Percentiles rank a stretch among this genome's conserved stretches.
phyloP scores from a whole-genome alignment of 139 green algal genomes.

The Ostreobium quekettii region DNA sequence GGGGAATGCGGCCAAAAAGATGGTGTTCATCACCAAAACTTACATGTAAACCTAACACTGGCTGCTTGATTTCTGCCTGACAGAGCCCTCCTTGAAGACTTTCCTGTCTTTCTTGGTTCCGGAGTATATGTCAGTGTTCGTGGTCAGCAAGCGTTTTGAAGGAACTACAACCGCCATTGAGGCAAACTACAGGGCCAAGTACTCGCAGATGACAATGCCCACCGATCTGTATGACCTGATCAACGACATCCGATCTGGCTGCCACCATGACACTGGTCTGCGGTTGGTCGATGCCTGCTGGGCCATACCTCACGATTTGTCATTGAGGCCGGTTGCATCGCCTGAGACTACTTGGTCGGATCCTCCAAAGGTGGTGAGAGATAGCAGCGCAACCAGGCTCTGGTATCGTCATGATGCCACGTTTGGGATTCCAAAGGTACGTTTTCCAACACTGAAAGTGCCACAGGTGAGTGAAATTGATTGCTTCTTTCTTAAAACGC shows the following conservation, averaged over 20 bases:
- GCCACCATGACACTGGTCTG: neutral
- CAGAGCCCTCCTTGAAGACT: neutral
- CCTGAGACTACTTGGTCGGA: neutral
- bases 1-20: no score
- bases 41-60: no score
- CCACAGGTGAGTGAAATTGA: no score
- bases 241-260: neutral
- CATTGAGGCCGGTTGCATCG: neutral
- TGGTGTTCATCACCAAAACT: no score
- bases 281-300: neutral
- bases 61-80: no score
- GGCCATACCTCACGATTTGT: neutral
- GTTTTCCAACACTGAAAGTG: no score
- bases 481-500: no score
- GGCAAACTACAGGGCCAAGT: neutral
- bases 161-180: neutral
- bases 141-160: neutral
- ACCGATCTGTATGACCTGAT: neutral
- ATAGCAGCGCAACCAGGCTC: neutral
- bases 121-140: neutral
- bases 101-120: neutral
- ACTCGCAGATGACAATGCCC: neutral
- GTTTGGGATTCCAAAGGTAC: neutral
- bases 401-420: neutral
- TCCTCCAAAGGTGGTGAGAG: neutral